Evolutionary conservation across 495 filamentous ascomycete species (phyloP).

Genomic region (Lepraria neglecta): DNA sequence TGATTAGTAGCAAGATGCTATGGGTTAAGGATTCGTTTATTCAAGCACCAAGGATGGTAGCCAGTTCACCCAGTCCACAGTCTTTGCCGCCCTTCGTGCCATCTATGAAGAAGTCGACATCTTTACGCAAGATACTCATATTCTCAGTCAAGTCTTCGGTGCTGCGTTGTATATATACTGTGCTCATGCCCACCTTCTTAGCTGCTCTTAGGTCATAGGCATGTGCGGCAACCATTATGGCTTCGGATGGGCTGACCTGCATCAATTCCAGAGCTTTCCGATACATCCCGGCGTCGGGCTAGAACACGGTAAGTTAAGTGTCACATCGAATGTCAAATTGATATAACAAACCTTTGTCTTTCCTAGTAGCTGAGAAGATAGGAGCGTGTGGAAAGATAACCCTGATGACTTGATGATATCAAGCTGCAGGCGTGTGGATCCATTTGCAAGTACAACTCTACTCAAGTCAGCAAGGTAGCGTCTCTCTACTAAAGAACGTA

Average conservation of each 20-base stretch:
- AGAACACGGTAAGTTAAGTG: constrained; percentile 28
- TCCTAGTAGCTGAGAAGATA: constrained; percentile 47
- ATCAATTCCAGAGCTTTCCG: constrained; percentile 41
- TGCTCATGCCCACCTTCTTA: constrained; percentile 42
- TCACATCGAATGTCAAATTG: neutral
- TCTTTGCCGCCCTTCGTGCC: constrained; percentile 31
- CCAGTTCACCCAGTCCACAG: constrained; percentile 17
- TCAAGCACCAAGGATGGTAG: constrained; percentile 16
- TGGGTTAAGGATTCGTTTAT: too few relatives aligned
- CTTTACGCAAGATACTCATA: constrained; percentile 38
- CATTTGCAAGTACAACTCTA: constrained; percentile 48
- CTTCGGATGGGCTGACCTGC: constrained; percentile 40
- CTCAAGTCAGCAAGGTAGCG: neutral
- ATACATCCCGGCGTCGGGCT: constrained; percentile 44
- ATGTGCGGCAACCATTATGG: constrained; percentile 50
- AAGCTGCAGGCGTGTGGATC: constrained; percentile 49
- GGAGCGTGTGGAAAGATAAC: constrained; percentile 45
- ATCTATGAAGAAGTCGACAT: constrained; percentile 46
- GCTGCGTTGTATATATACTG: constrained; percentile 47
- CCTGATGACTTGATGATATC: constrained; percentile 45
- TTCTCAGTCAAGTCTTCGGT: constrained; percentile 50
- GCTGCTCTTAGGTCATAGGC: constrained; percentile 48
- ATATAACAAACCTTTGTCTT: constrained; percentile 10
- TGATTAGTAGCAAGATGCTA: too few relatives aligned
- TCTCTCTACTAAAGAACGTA: neutral